These are phyloP conservation scores for Zanthoxylum bungeanum DNA, from an alignment of 345 rosid genomes.

Conservation along the genomic window DNA sequence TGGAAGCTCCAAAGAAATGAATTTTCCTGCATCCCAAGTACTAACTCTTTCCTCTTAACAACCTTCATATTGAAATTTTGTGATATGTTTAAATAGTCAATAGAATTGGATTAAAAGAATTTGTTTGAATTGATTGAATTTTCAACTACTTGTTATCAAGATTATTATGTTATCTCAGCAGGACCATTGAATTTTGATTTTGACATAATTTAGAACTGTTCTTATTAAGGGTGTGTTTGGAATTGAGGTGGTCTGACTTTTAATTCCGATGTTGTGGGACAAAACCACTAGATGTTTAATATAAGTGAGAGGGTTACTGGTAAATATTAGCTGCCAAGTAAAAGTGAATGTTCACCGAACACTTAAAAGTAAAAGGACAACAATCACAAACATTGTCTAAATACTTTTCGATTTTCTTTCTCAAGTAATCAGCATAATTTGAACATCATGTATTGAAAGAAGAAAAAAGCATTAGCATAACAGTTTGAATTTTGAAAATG, in stretches of 20 bases:
- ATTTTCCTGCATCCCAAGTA: slow-evolving; percentile 72
- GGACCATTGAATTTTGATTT: not conserved
- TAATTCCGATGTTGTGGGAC: not conserved
- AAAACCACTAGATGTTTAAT: too few relatives aligned
- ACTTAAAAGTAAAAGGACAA: too few relatives aligned
- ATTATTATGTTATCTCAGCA: not conserved
- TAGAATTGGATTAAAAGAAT: not conserved
- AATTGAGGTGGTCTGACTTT: not conserved
- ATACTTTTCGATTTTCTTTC: too few relatives aligned
- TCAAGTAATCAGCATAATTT: not conserved
- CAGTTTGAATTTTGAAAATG: not conserved
- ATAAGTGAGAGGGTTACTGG: too few relatives aligned
- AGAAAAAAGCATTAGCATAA: not conserved
- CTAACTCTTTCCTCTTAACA: not conserved
- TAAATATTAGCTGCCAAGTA: not conserved
- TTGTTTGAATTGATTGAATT: not conserved
- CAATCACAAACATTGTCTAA: too few relatives aligned
- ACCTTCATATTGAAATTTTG: not conserved
- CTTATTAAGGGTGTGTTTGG: not conserved
- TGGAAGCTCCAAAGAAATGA: slow-evolving; percentile 96
- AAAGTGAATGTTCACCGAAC: not conserved
- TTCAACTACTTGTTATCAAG: too few relatives aligned
- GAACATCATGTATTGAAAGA: not conserved
- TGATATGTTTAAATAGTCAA: not conserved
- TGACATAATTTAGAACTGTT: not conserved